Evolutionary conservation across 805 yeast genomes (phyloP).

Genomic region (Candida nitratophila): DNA sequence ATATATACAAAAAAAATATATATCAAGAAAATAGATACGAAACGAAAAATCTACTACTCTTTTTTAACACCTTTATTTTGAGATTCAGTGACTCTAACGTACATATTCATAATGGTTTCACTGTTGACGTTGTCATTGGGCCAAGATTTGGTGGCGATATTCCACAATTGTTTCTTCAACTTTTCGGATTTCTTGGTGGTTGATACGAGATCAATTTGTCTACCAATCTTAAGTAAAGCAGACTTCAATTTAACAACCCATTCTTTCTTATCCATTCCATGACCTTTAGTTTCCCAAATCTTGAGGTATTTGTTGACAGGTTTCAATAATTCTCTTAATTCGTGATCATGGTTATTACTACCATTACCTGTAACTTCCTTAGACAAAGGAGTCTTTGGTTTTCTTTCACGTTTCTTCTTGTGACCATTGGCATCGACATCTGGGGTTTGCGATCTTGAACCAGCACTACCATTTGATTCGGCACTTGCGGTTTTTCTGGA

Average conservation of each 20-base stretch:
- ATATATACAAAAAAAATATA: neutral
- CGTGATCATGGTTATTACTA: neutral
- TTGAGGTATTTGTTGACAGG: constrained; percentile 22
- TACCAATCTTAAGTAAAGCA: constrained; percentile 23
- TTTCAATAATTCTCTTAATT: constrained; percentile 6
- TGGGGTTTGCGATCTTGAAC: constrained; percentile 4
- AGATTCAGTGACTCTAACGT: constrained; percentile 10
- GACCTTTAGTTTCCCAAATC: constrained; percentile 25
- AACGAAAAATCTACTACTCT: neutral
- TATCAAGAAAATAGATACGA: neutral
- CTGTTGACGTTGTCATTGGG: constrained; percentile 26
- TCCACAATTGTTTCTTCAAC: constrained; percentile 23
- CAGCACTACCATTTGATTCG: constrained; percentile 2
- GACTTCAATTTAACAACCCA: constrained; percentile 24
- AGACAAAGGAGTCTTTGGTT: neutral
- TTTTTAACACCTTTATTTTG: neutral
- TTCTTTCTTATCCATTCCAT: constrained; percentile 23
- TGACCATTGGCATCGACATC: neutral
- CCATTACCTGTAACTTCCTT: neutral
- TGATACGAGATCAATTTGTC: constrained; percentile 22
- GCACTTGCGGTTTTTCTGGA: neutral
- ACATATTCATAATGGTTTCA: constrained; percentile 24
- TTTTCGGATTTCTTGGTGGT: constrained; percentile 6
- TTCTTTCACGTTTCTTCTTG: constrained; percentile 1
- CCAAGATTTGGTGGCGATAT: constrained; percentile 25